Conservation (phyloP, 2,329 filamentous ascomycete genomes). For the Colletotrichum musae region DNA sequence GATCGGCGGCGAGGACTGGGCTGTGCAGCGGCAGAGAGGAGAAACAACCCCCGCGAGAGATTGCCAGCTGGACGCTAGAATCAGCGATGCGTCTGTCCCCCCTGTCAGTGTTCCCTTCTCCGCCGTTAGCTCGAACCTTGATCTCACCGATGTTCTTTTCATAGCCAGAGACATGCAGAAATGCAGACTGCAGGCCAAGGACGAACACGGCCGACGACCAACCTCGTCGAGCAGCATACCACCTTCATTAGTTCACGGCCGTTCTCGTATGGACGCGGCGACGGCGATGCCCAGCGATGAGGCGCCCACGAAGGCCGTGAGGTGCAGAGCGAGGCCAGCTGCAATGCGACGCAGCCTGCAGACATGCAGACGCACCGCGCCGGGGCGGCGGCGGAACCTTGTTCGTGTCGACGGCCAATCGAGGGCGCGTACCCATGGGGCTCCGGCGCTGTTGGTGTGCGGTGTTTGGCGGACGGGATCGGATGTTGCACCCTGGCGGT, state of each 20-base stretch:
- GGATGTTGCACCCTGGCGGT: slow-evolving; percentile 16
- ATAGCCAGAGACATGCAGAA: slow-evolving; percentile 19
- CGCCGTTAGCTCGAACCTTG: slow-evolving; percentile 13
- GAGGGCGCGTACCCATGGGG: slow-evolving; percentile 19
- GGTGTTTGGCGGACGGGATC: slow-evolving; percentile 9
- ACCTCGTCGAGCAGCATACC: neutral
- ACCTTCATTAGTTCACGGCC: no score
- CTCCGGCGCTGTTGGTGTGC: slow-evolving; percentile 3
- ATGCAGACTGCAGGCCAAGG: slow-evolving; percentile 7
- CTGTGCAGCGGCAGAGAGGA: neutral
- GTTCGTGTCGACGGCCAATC: slow-evolving; percentile 18
- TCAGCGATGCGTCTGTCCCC: slow-evolving; percentile 11
- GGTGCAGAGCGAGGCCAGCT: slow-evolving; percentile 30
- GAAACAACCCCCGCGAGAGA: slow-evolving; percentile 3
- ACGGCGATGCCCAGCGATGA: slow-evolving; percentile 14
- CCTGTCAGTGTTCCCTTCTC: slow-evolving; percentile 14
- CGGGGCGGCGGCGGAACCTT: slow-evolving; percentile 11
- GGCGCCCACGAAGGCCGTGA: slow-evolving; percentile 7
- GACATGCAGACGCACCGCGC: slow-evolving; percentile 15
- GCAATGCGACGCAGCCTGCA: slow-evolving; percentile 34
- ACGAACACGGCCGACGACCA: slow-evolving; percentile 10
- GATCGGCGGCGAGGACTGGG: slow-evolving; percentile 7
- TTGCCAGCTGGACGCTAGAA: slow-evolving; percentile 20
- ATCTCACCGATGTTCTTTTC: slow-evolving; percentile 28
- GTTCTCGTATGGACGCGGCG: neutral